Evolutionary conservation across 768 basidiomycete species (phyloP).

Genomic region (Pleurotus pulmonarius): DNA sequence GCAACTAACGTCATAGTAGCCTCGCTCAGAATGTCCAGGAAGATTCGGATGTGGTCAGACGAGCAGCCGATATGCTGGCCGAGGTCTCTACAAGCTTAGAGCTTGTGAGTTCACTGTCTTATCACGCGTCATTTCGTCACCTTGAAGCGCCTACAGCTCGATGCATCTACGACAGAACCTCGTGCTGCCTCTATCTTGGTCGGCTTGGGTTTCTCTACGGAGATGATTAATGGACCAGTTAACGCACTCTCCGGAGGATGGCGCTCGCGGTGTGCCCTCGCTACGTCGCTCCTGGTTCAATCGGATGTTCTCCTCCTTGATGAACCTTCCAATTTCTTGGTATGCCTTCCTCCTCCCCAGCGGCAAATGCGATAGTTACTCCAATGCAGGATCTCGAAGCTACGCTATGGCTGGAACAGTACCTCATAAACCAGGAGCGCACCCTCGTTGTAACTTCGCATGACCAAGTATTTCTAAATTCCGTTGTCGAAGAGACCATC

Average conservation of each 20-base stretch:
- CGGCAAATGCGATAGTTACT: background rate
- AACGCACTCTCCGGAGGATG: conserved; percentile 60
- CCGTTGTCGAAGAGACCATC: conserved; percentile 57
- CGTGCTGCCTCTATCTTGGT: conserved; percentile 48
- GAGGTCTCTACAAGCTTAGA: conserved; percentile 24
- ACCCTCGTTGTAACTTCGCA: conserved; percentile 62
- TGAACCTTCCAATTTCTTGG: conserved; percentile 50
- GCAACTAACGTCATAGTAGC: conserved; percentile 13
- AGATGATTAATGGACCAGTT: conserved; percentile 35
- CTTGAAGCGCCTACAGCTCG: conserved; percentile 19
- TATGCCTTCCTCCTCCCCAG: background rate
- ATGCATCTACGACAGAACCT: conserved; percentile 38
- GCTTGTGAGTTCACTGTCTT: conserved; percentile 9
- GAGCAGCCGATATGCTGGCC: conserved; percentile 21
- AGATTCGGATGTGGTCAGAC: conserved; percentile 14
- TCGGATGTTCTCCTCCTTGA: conserved; percentile 58
- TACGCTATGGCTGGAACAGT: conserved; percentile 50
- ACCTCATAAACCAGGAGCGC: conserved; percentile 36
- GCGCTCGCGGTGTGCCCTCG: conserved; percentile 57
- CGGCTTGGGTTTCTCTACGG: conserved; percentile 55
- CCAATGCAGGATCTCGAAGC: conserved; percentile 38
- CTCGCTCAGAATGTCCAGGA: conserved; percentile 17
- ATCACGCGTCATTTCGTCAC: conserved; percentile 3
- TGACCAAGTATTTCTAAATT: conserved; percentile 59
- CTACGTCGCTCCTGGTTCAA: conserved; percentile 52